phyloP scores from a whole-genome alignment of 2,329 filamentous ascomycete genomes.

The Aspergillus aculeatus region DNA sequence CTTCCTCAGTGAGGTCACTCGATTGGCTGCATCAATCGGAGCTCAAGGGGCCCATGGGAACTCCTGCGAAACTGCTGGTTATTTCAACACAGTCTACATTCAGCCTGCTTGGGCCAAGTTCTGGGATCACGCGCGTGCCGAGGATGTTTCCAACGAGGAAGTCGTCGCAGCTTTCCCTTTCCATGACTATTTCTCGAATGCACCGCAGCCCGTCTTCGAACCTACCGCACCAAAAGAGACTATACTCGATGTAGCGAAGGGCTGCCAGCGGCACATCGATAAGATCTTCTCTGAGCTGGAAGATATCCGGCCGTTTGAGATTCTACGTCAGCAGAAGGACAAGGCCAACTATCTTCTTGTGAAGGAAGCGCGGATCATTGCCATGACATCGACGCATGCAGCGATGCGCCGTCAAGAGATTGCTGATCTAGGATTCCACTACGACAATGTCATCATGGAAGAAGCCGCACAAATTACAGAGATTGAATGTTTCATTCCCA shows the following conservation, averaged over 20 bases:
- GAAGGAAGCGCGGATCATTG: constrained; percentile 94
- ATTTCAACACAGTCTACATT: constrained; percentile 92
- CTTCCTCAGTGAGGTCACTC: constrained; percentile 79
- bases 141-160: constrained; percentile 57
- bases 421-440: constrained; percentile 86
- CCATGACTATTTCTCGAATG: constrained; percentile 79
- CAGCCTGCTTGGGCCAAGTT: constrained; percentile 87
- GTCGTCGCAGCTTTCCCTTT: constrained; percentile 81
- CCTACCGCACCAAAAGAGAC: constrained; percentile 62
- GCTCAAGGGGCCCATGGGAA: constrained; percentile 93
- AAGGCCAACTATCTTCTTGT: constrained; percentile 94
- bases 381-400: constrained; percentile 98
- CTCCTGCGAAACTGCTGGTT: constrained; percentile 93
- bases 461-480: constrained; percentile 98
- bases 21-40: constrained; percentile 77
- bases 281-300: constrained; percentile 91
- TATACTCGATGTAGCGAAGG: constrained; percentile 72
- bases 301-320: constrained; percentile 92
- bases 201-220: constrained; percentile 82
- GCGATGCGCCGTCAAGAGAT: constrained; percentile 93
- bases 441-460: constrained; percentile 98
- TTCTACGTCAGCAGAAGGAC: constrained; percentile 81
- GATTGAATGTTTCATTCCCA: constrained; percentile 92
- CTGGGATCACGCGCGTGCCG: constrained; percentile 61
- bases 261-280: constrained; percentile 83